Evolutionary conservation across 2,329 filamentous ascomycete genomes (phyloP).

Genomic region (Monosporascus sp.): DNA sequence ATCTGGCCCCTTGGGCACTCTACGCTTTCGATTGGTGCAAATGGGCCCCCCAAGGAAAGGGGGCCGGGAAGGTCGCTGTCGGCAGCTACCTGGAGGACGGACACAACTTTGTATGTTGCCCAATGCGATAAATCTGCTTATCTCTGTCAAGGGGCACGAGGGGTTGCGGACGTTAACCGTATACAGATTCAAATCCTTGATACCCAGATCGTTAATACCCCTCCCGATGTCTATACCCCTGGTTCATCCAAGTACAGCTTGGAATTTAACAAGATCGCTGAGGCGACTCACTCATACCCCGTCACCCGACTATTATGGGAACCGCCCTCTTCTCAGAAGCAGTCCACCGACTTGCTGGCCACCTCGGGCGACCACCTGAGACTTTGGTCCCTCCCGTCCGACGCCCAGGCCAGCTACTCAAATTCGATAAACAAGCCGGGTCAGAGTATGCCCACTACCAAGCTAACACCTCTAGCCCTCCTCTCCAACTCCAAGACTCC

Average conservation of each 20-base stretch:
- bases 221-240: constrained; percentile 61
- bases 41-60: constrained; percentile 76
- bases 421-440: constrained; percentile 61
- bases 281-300: constrained; percentile 96
- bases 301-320: constrained; percentile 96
- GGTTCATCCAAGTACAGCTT: constrained; percentile 69
- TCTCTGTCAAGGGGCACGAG: too few relatives aligned
- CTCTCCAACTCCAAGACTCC: constrained; percentile 98
- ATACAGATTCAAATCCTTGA: constrained; percentile 92
- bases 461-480: constrained; percentile 86
- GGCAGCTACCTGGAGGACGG: constrained; percentile 97
- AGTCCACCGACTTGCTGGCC: constrained; percentile 88
- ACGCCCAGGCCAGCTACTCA: constrained; percentile 54
- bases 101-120: constrained; percentile 78
- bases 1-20: constrained; percentile 87
- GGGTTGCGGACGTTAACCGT: not conserved
- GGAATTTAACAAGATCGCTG: constrained; percentile 89
- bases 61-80: constrained; percentile 87
- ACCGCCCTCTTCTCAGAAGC: constrained; percentile 88
- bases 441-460: constrained; percentile 58
- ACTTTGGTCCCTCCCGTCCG: constrained; percentile 82
- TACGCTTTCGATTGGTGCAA: constrained; percentile 99
- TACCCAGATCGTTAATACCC: constrained; percentile 69
- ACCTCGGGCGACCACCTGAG: constrained; percentile 93
- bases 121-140: not conserved